A percentile compares a stretch with the other conserved stretches of the same genome.
Evolutionary conservation across 176 grass and related monocot species (phyloP).

Genomic region (Avena atlantica): DNA sequence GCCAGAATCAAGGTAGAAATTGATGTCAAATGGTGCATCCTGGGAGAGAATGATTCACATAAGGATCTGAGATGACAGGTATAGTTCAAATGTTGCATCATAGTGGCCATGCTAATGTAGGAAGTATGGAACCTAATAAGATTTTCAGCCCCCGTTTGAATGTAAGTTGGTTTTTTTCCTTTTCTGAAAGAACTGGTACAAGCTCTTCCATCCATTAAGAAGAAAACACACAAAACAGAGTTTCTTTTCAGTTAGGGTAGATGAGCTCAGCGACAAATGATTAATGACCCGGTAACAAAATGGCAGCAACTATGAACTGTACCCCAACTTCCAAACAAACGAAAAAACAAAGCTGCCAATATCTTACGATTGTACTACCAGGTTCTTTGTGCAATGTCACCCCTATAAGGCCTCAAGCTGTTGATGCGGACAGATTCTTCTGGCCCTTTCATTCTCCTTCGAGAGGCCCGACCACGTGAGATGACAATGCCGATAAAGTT

Average conservation of each 20-base stretch:
- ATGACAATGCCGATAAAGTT: background rate
- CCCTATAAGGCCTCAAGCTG: background rate
- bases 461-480: background rate
- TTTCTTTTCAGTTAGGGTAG: background rate
- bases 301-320: background rate
- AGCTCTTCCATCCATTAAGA: constrained; percentile 3
- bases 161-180: background rate
- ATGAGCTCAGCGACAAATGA: background rate
- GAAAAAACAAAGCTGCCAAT: background rate
- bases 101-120: background rate
- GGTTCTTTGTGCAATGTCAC: background rate
- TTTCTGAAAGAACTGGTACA: background rate
- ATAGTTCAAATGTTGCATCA: background rate
- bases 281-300: background rate
- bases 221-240: background rate
- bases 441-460: background rate
- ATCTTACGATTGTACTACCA: background rate
- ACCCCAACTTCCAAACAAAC: background rate
- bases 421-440: background rate
- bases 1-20: background rate
- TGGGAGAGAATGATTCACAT: constrained; percentile 23
- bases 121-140: background rate
- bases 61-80: background rate
- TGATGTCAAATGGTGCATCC: constrained; percentile 48
- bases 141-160: background rate